A percentile compares a stretch with the other conserved stretches of the same genome.
Evolutionary conservation across 108 stramenopile genomes (phyloP).

Genomic region (Pseudonitzschia pungens): DNA sequence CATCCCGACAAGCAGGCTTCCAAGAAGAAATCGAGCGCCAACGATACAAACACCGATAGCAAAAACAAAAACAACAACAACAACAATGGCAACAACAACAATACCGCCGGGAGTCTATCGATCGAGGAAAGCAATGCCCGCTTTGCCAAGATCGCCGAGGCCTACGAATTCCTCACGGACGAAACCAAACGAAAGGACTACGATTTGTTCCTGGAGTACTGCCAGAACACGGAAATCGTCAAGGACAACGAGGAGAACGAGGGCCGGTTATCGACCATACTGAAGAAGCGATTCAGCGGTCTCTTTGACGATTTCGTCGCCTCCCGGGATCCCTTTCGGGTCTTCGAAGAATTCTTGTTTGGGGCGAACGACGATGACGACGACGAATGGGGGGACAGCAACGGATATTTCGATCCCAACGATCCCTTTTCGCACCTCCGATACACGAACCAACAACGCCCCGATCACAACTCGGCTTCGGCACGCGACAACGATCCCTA

Average conservation of each 20-base stretch:
- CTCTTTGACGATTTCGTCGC: conserved; percentile 8
- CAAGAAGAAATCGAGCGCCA: conserved; percentile 2
- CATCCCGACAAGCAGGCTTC: conserved; percentile 68
- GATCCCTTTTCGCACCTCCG: conserved; percentile 12
- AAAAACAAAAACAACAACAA: conserved; percentile 18
- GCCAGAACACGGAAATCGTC: conserved; percentile 29
- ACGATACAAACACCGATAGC: conserved; percentile 20
- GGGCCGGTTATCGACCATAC: conserved; percentile 19
- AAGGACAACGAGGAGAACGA: conserved; percentile 43
- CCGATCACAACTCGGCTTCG: background rate
- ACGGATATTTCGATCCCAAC: conserved; percentile 6
- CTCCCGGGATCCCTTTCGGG: conserved; percentile 53
- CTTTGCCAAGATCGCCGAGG: conserved; percentile 73
- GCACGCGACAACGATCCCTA: conserved; percentile 18
- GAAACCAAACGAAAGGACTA: conserved; percentile 51
- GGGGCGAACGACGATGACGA: conserved; percentile 23
- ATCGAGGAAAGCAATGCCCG: conserved; percentile 57
- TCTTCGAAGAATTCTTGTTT: conserved; percentile 77
- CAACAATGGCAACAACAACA: conserved; percentile 27
- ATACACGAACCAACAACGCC: conserved; percentile 18
- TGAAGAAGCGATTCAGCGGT: conserved; percentile 16
- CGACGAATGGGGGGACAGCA: background rate
- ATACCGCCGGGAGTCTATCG: conserved; percentile 22
- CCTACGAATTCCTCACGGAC: conserved; percentile 66
- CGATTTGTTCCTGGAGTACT: conserved; percentile 49